phyloP scores from a whole-genome alignment of 257 asterid species.

The Gentiana macrophylla region DNA sequence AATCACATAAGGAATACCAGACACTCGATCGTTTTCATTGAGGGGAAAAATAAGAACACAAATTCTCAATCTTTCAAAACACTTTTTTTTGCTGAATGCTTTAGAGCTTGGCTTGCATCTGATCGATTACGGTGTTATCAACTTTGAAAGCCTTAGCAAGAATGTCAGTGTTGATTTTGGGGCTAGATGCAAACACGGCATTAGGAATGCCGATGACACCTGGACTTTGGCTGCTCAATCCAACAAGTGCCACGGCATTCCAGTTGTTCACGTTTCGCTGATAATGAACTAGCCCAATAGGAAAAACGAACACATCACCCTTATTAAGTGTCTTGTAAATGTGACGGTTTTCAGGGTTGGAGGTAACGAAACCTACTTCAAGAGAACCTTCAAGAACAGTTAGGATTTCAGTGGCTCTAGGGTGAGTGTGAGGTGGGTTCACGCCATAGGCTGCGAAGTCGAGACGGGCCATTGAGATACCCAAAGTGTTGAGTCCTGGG shows the following conservation, averaged over 20 bases:
- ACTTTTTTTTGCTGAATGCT: background rate
- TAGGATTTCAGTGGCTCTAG: constrained; percentile 10
- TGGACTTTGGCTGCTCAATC: constrained; percentile 11
- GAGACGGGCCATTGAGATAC: constrained; percentile 4
- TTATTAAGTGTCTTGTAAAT: constrained; percentile 4
- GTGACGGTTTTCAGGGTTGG: constrained; percentile 10
- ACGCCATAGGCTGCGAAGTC: background rate
- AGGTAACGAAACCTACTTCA: constrained; percentile 9
- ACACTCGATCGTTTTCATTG: too few species aligned
- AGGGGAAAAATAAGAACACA: too few species aligned
- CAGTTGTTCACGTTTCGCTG: constrained; percentile 6
- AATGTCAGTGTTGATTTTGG: constrained; percentile 1
- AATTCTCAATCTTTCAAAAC: too few species aligned
- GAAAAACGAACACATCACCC: constrained; percentile 11
- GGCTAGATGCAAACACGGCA: constrained; percentile 8
- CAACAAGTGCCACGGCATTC: constrained; percentile 12
- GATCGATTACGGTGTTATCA: constrained; percentile 1
- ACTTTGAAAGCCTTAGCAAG: constrained; percentile 10
- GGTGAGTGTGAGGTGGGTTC: constrained; percentile 14
- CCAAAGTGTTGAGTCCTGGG: constrained; percentile 8
- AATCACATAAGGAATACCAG: too few species aligned
- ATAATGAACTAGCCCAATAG: constrained; percentile 9
- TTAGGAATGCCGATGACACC: constrained; percentile 2
- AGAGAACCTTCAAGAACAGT: constrained; percentile 6
- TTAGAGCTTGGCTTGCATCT: constrained; percentile 7